Conservation (phyloP, 352 stramenopile genomes). For the Globisporangium uncinulatum region DNA sequence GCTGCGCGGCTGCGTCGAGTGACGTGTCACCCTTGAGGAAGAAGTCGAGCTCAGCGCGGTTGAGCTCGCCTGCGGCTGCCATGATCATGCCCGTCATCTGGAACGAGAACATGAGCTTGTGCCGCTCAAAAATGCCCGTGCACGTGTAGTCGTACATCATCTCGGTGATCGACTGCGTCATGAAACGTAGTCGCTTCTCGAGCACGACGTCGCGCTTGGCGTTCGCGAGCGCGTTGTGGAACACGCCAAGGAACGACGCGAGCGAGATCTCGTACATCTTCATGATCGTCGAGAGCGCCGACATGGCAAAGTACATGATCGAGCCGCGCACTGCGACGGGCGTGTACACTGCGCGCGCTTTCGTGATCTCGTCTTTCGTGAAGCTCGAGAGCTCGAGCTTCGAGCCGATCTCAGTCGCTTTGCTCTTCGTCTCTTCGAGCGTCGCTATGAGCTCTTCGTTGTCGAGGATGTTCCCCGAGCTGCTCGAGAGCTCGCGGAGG, state of each 20-base stretch:
- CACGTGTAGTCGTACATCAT: slow-evolving; percentile 97
- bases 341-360: slow-evolving; percentile 86
- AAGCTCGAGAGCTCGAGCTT: slow-evolving; percentile 91
- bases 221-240: slow-evolving; percentile 86
- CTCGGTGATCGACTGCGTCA: slow-evolving; percentile 89
- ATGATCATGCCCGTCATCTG: slow-evolving; percentile 97
- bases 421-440: slow-evolving; percentile 94
- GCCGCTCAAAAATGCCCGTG: slow-evolving; percentile 95
- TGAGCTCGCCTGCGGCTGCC: slow-evolving; percentile 72
- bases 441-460: slow-evolving; percentile 94
- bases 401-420: slow-evolving; percentile 90
- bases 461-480: slow-evolving; percentile 91
- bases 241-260: slow-evolving; percentile 90
- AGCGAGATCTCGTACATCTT: slow-evolving; percentile 96
- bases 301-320: slow-evolving; percentile 95
- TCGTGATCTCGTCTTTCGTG: slow-evolving; percentile 93
- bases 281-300: slow-evolving; percentile 89
- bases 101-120: slow-evolving; percentile 97
- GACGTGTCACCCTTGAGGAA: slow-evolving; percentile 96
- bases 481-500: slow-evolving; percentile 86
- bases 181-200: slow-evolving; percentile 81
- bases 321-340: slow-evolving; percentile 89
- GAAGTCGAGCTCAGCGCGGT: slow-evolving; percentile 90
- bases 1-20: slow-evolving; percentile 67
- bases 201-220: slow-evolving; percentile 90